These are phyloP conservation scores for Ogataea zsoltii DNA, from an alignment of 805 yeast genomes.

Conservation along the genomic window DNA sequence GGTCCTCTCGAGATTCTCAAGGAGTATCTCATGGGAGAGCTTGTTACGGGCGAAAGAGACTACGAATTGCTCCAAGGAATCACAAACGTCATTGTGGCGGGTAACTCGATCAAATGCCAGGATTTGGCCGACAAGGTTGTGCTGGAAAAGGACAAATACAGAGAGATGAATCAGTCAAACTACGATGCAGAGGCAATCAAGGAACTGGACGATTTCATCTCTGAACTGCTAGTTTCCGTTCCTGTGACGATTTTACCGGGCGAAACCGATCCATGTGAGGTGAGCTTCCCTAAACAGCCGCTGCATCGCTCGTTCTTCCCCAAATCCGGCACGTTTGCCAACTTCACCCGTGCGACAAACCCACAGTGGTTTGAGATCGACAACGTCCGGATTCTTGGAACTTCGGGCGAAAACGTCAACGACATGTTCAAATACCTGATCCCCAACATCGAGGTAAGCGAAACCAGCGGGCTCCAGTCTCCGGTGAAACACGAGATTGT, in stretches of 20 bases:
- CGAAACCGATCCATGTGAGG: conserved; percentile 77
- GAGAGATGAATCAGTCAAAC: conserved; percentile 55
- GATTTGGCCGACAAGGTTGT: conserved; percentile 27
- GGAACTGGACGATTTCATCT: conserved; percentile 60
- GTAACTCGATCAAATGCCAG: conserved; percentile 50
- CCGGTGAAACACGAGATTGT: conserved; percentile 36
- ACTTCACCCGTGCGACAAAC: conserved; percentile 56
- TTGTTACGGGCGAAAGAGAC: conserved; percentile 35
- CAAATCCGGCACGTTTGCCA: conserved; percentile 33
- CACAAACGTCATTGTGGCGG: conserved; percentile 65
- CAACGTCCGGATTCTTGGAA: conserved; percentile 61
- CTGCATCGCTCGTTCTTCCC: conserved; percentile 76
- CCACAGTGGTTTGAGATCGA: conserved; percentile 71
- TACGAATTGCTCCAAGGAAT: conserved; percentile 27
- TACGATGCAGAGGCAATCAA: conserved; percentile 49
- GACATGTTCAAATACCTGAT: conserved; percentile 72
- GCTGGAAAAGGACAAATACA: conserved; percentile 39
- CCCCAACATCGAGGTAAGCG: conserved; percentile 37
- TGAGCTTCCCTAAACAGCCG: conserved; percentile 86
- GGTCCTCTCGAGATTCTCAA: conserved; percentile 56
- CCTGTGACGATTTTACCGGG: conserved; percentile 88
- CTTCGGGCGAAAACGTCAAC: conserved; percentile 81
- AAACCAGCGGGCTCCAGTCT: conserved; percentile 21
- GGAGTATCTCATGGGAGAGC: conserved; percentile 71
- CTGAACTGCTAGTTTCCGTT: conserved; percentile 55